A percentile compares a stretch with the other conserved stretches of the same genome.
Evolutionary conservation across 2,329 filamentous ascomycete genomes (phyloP).

Genomic region (Fusarium sp.): DNA sequence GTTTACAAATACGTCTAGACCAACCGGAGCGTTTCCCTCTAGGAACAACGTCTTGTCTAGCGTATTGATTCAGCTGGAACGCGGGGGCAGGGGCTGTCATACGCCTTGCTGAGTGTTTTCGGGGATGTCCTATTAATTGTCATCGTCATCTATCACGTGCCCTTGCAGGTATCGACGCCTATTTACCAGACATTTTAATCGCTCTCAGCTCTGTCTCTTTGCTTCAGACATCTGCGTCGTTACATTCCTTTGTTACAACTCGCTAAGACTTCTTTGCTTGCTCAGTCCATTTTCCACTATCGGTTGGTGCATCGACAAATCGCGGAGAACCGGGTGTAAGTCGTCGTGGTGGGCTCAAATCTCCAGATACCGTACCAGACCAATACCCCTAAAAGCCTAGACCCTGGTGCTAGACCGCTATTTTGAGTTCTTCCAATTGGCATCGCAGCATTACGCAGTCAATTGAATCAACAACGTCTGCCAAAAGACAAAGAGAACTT

Average conservation of each 20-base stretch:
- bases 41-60: conserved; percentile 6
- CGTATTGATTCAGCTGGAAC: conserved; percentile 20
- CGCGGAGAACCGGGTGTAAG: conserved; percentile 31
- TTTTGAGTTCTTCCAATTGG: conserved; percentile 50
- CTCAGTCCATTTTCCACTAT: conserved; percentile 25
- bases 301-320: conserved; percentile 36
- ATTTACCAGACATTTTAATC: neutral
- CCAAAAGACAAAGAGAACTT: neutral
- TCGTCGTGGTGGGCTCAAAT: conserved; percentile 32
- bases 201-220: neutral
- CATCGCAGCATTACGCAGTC: conserved; percentile 47
- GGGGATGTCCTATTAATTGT: conserved; percentile 22
- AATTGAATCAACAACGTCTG: neutral
- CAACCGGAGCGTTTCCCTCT: conserved; percentile 22
- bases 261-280: conserved; percentile 8
- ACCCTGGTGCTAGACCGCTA: conserved; percentile 42
- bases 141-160: conserved; percentile 40
- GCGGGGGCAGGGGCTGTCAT: conserved; percentile 1
- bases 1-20: conserved; percentile 8
- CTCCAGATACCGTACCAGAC: conserved; percentile 11
- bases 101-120: neutral
- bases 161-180: neutral
- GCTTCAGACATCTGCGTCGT: neutral
- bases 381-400: conserved; percentile 16
- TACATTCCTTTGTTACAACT: conserved; percentile 4